Base-by-base conservation (phyloP, 208 protist genomes). In the Trypanosoma rangeli region DNA sequence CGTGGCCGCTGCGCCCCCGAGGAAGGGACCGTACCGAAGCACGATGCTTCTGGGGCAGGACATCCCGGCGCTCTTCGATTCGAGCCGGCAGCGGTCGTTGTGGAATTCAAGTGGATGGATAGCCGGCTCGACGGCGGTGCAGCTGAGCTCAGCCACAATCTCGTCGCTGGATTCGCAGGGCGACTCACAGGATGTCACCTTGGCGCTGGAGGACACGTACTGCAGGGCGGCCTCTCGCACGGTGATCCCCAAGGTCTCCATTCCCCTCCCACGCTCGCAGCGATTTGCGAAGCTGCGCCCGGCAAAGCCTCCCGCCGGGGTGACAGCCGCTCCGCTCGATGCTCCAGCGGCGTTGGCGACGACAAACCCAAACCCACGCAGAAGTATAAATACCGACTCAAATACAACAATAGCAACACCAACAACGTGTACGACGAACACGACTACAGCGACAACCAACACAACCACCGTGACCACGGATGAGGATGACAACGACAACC, bases 251-350 rank as follows among this genome's bases (percentile, higher is more conserved):
- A 69, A 68, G 22, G 48, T 74, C 39, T 58, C 55, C 10, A 76
- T 76, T 26, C 71, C 71, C 9, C 71, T 69, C 44, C 71, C 71
- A 5, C 71, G 71, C n/a, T 76, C 71, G 13, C 63, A 66, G 35
- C 71, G 56, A 8, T 3, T 12, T 33, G 62, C 42, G 1, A 29
- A 60, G 28, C 26, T 29, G 9, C 22, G 29, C 54, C n/a, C 58
- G 13, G 18, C 1, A 8, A 59, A 15, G 20, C 18, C n/a, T 22
- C 9, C 55, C 7, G 35, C 31, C 13, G 7, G 28, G 8, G 16
- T 0, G 24, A 35, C 5, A 3, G 9, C 26, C 26, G 37, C 54
- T 9, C 24, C 54, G 31, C 5, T 2, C 13, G 22, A 31, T 20
- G 22, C 58, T 0, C n/a, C 58, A 50, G 12, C 20, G 24, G 35